These are phyloP conservation scores for Aegilops sharonensis DNA, from an alignment of 176 grass and related monocot species.

Conservation along the genomic window DNA sequence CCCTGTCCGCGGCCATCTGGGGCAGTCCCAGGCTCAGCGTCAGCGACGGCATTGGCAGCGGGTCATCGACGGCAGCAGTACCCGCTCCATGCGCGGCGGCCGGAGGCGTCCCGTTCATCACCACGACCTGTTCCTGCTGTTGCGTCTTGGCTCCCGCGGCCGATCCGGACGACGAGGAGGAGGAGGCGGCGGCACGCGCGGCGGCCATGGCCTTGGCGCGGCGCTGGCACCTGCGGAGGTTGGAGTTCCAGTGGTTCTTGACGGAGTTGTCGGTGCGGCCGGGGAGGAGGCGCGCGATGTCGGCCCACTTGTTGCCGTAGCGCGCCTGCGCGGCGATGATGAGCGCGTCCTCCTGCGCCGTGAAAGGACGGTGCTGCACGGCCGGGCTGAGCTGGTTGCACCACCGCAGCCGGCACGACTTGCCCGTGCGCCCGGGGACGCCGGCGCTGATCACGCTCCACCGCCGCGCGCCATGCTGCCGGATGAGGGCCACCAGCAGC, in stretches of 20 bases:
- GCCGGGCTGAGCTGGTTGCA: slow-evolving; percentile 12
- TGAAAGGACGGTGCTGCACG: slow-evolving; percentile 10
- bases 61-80: not conserved
- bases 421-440: not conserved
- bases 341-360: not conserved
- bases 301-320: slow-evolving; percentile 69
- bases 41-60: not conserved
- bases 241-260: slow-evolving; percentile 83
- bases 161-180: not conserved
- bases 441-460: slow-evolving; percentile 46
- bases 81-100: not conserved
- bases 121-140: not conserved
- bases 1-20: not conserved
- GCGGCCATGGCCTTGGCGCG: not conserved
- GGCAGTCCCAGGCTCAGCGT: not conserved
- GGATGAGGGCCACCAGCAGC: slow-evolving; percentile 38
- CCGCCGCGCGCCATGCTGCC: slow-evolving; percentile 35
- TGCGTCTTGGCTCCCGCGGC: not conserved
- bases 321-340: slow-evolving; percentile 31
- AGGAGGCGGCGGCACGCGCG: not conserved
- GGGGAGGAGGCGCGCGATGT: slow-evolving; percentile 63
- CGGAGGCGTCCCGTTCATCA: not conserved
- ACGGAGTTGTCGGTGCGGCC: slow-evolving; percentile 72
- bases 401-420: not conserved
- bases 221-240: slow-evolving; percentile 33